Conservation (phyloP, 306 rosid species). For the Abrus precatorius region DNA sequence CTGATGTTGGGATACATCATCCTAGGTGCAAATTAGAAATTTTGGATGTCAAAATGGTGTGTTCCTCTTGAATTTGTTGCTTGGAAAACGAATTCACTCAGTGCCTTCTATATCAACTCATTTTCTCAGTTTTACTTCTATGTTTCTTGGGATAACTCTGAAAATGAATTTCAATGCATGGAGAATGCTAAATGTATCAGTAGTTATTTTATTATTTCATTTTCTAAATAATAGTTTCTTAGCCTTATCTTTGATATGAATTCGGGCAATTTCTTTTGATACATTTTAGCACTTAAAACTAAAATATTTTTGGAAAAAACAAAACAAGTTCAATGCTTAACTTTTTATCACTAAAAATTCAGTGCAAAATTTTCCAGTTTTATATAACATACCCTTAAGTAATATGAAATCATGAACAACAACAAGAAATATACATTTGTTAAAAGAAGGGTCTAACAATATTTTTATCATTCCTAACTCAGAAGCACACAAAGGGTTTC, state of each 20-base stretch:
- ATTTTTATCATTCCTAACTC: background rate
- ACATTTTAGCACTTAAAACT: slow-evolving; percentile 5
- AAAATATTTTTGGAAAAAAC: background rate
- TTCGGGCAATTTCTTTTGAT: background rate
- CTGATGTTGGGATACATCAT: slow-evolving; percentile 25
- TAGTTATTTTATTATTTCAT: slow-evolving; percentile 19
- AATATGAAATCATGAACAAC: background rate
- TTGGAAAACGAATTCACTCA: background rate
- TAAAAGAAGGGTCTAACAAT: background rate
- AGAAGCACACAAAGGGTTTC: background rate
- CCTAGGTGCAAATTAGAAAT: slow-evolving; percentile 6
- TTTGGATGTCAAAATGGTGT: background rate
- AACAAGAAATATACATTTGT: background rate
- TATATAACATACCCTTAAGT: background rate
- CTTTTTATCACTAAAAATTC: background rate
- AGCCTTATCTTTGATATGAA: slow-evolving; percentile 1
- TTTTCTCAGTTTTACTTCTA: background rate
- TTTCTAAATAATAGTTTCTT: background rate
- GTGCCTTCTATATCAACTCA: background rate
- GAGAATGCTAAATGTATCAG: background rate
- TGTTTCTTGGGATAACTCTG: background rate
- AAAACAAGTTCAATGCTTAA: background rate
- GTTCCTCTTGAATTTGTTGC: slow-evolving; percentile 10
- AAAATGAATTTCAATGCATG: slow-evolving; percentile 13
- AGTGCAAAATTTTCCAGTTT: background rate